Percentiles rank a stretch among this genome's conserved stretches.
These are phyloP conservation scores for Mallotus repandus DNA, from an alignment of 441 rosid genomes.

Conservation along the genomic window DNA sequence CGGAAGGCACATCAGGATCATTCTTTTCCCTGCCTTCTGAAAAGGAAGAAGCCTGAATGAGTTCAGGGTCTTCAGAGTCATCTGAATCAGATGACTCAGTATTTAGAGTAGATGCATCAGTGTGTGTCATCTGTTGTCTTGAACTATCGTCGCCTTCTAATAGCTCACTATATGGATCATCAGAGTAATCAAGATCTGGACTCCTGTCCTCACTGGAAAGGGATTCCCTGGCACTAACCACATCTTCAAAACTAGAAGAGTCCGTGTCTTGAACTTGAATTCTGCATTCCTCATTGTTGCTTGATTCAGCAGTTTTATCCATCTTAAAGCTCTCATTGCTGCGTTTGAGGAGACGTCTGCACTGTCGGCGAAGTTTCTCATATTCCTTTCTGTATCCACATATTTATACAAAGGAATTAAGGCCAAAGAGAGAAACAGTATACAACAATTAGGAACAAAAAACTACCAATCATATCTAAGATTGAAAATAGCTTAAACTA, in stretches of 20 bases:
- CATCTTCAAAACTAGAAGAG: constrained; percentile 64
- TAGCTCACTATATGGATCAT: constrained; percentile 50
- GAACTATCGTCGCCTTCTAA: constrained; percentile 46
- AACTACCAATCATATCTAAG: background rate
- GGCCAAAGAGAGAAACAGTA: constrained; percentile 3
- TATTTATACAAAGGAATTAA: constrained; percentile 16
- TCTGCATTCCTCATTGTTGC: constrained; percentile 35
- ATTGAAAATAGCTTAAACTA: constrained; percentile 3
- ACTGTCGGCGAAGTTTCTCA: constrained; percentile 69
- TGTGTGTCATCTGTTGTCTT: constrained; percentile 39
- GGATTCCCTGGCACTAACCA: constrained; percentile 49
- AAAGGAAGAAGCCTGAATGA: constrained; percentile 45
- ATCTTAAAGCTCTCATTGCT: constrained; percentile 37
- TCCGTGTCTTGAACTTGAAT: constrained; percentile 42
- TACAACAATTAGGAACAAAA: background rate
- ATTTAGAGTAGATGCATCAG: constrained; percentile 49
- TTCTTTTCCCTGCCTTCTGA: constrained; percentile 45
- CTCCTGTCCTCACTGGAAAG: constrained; percentile 42
- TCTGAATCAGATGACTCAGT: constrained; percentile 69
- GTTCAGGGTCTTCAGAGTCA: constrained; percentile 52
- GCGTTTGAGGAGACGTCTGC: constrained; percentile 44
- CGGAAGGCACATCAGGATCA: constrained; percentile 26
- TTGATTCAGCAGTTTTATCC: constrained; percentile 31
- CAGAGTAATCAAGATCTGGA: constrained; percentile 45
- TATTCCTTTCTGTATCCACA: constrained; percentile 64